Percentiles rank a stretch among this genome's conserved stretches.
Evolutionary conservation across 2,329 filamentous ascomycete species (phyloP).

Genomic region (Beauveria pseudobassiana): DNA sequence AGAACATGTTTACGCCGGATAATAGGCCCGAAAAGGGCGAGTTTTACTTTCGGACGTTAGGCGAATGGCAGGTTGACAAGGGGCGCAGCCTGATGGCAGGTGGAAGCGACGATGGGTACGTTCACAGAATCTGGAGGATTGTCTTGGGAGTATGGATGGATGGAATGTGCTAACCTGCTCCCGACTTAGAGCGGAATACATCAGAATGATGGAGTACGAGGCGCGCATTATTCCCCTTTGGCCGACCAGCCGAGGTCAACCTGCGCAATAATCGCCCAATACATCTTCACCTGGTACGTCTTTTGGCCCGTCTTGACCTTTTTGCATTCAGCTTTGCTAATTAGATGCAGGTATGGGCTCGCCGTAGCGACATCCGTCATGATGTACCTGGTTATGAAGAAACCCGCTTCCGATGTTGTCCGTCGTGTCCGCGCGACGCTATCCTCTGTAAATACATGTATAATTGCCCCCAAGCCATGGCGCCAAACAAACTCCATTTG

Average conservation of each 20-base stretch:
- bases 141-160: too few species aligned
- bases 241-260: slow-evolving; percentile 80
- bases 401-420: slow-evolving; percentile 65
- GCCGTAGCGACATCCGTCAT: slow-evolving; percentile 83
- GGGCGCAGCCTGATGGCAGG: too few species aligned
- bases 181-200: slow-evolving; percentile 59
- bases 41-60: slow-evolving; percentile 91
- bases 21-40: slow-evolving; percentile 76
- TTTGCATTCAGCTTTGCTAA: neutral
- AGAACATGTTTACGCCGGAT: slow-evolving; percentile 93
- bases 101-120: slow-evolving; percentile 90
- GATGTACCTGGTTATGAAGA: slow-evolving; percentile 92
- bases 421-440: slow-evolving; percentile 61
- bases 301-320: neutral
- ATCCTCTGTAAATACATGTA: slow-evolving; percentile 10
- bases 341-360: slow-evolving; percentile 66
- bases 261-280: slow-evolving; percentile 94
- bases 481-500: slow-evolving; percentile 10
- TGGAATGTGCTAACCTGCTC: slow-evolving; percentile 12
- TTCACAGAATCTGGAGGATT: neutral
- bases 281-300: slow-evolving; percentile 94
- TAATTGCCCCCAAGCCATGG: slow-evolving; percentile 18
- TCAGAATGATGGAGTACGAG: slow-evolving; percentile 68
- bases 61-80: too few species aligned
- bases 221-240: slow-evolving; percentile 84